Percentiles rank a stretch among this genome's conserved stretches.
Conservation (phyloP, 495 filamentous ascomycete genomes). For the Gamarada debralockiae region DNA sequence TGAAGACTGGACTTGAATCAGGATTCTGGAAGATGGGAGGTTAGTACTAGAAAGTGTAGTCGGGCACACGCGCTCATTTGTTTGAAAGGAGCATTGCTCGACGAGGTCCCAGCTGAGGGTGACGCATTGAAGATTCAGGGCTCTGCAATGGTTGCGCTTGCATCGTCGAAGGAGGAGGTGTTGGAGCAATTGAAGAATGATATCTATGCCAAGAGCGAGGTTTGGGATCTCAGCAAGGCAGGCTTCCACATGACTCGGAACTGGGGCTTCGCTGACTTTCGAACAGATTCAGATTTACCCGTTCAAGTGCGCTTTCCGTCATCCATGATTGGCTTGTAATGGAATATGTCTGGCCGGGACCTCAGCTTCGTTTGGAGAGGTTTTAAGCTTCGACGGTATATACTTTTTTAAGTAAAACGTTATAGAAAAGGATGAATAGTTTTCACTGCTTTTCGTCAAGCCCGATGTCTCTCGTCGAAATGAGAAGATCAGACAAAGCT, state of each 20-base stretch:
- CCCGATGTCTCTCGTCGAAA: too few species aligned
- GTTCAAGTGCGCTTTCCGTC: conserved; percentile 30
- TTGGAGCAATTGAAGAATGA: conserved; percentile 64
- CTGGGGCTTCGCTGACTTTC: background rate
- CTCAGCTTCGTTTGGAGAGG: too few species aligned
- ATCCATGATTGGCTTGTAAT: too few species aligned
- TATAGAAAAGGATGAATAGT: too few species aligned
- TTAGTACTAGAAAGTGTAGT: conserved; percentile 22
- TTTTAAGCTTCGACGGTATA: too few species aligned
- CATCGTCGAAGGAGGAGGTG: conserved; percentile 64
- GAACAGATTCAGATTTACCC: conserved; percentile 31
- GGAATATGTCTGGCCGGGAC: too few species aligned
- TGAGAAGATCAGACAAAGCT: too few species aligned
- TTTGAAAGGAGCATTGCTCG: conserved; percentile 61
- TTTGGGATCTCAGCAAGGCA: conserved; percentile 84
- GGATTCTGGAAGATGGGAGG: conserved; percentile 56
- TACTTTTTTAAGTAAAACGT: too few species aligned
- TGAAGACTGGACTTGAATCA: conserved; percentile 38
- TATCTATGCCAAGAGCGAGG: conserved; percentile 61
- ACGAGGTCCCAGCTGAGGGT: conserved; percentile 59
- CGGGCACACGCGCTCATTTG: background rate
- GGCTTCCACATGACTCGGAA: background rate
- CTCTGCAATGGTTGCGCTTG: conserved; percentile 59
- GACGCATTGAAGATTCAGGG: conserved; percentile 65
- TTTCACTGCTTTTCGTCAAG: too few species aligned